Base-by-base conservation (phyloP, 768 basidiomycete species). In the Porpolomopsis calyptriformis region DNA sequence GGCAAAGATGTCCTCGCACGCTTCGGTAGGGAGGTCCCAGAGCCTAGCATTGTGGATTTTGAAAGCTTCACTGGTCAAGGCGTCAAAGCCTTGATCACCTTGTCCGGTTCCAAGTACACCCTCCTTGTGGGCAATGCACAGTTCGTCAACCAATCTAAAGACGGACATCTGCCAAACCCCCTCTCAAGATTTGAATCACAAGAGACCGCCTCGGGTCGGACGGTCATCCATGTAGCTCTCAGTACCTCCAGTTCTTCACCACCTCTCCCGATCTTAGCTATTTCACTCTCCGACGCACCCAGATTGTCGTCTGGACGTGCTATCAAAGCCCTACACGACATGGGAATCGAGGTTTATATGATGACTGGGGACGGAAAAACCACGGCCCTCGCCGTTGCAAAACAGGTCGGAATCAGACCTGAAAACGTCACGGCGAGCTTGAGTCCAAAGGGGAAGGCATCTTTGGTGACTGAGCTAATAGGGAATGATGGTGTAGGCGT, bases 371-470 rank as follows among this genome's bases (percentile, higher is more conserved):
- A 99, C 53, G 78, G 86, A 18, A 78, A 76, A 60, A 73, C 70
- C 3, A 98, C 94, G 3, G 96, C 93, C 2, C 56, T 80, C 25
- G 91, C 93, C 3, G 77, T 98, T 42, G 96, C 94, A 36, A 77
- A 77, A 53, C 82, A 93, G 58, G 85, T 94, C 24, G 96, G 96
- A 0, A 93, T 99, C 55, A 65, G 67, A 25, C 71, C 80, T 0
- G 84, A 88, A 44, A 74, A 80, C 31, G 90, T 99, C 1, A 91
- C 85, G 79, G 85, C 93, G 6, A 78, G 77, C 40, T 91, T 98
- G 76, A 94, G 85, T 55, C 96, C 96, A 1, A 87, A 90, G 56
- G 96, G 96, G 40, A 99, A 99, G 61, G 92, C 91, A 0, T 74
- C 82, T 10, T 75, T 91, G 48, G 73, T 98, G 18, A 66, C 78